A percentile compares a stretch with the other conserved stretches of the same genome.
phyloP scores from a whole-genome alignment of 163 green algal genomes.

The Scenedesmus sp. region DNA sequence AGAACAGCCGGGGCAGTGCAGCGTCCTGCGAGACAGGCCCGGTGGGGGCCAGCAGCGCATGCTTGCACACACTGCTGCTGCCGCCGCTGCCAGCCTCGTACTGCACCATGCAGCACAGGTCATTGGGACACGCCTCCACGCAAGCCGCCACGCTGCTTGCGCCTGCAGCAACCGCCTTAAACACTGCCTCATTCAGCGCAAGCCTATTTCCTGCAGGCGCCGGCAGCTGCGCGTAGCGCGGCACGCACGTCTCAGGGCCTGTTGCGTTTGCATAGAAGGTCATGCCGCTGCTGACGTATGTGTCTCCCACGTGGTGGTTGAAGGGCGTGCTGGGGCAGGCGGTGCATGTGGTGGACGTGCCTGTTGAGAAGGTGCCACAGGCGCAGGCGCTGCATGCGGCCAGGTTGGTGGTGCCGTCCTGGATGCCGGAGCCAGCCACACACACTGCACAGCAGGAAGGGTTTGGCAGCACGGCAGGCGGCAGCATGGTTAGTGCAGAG shows the following conservation, averaged over 20 bases:
- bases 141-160: background rate
- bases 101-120: constrained; percentile 20
- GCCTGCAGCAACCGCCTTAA: background rate
- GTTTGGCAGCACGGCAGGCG: background rate
- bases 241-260: constrained; percentile 6
- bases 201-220: background rate
- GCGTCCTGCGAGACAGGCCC: background rate
- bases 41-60: background rate
- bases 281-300: background rate
- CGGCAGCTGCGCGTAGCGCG: background rate
- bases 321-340: background rate
- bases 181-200: background rate
- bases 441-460: background rate
- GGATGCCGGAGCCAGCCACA: background rate
- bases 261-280: background rate
- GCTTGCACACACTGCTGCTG: background rate
- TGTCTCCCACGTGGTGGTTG: constrained; percentile 4
- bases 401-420: background rate
- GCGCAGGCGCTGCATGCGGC: background rate
- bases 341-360: background rate
- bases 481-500: background rate
- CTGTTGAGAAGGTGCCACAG: background rate
- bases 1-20: background rate
- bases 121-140: background rate
- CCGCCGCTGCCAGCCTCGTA: background rate